Percentiles rank a stretch among this genome's conserved stretches.
phyloP scores from a whole-genome alignment of 805 yeast species.

The Debaryomyces prosopidis region DNA sequence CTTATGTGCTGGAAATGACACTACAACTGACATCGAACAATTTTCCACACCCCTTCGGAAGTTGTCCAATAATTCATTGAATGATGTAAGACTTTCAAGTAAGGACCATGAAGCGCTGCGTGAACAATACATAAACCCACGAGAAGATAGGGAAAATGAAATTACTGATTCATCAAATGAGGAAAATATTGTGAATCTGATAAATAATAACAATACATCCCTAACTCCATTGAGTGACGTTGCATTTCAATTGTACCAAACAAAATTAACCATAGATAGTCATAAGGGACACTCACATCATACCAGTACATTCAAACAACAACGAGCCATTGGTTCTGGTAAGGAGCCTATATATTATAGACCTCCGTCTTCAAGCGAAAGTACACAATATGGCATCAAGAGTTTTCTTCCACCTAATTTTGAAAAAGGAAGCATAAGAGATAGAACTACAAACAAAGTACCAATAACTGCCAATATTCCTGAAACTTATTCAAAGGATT shows the following conservation, averaged over 20 bases:
- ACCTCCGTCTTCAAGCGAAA: slow-evolving; percentile 30
- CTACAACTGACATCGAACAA: slow-evolving; percentile 1
- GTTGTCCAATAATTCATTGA: slow-evolving; percentile 8
- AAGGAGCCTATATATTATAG: slow-evolving; percentile 28
- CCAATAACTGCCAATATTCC: slow-evolving; percentile 9
- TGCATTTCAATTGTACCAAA: slow-evolving; percentile 10
- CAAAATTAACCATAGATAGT: slow-evolving; percentile 5
- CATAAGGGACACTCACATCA: slow-evolving; percentile 3
- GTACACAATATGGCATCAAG: slow-evolving; percentile 26
- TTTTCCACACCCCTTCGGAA: slow-evolving; percentile 12
- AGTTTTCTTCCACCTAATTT: slow-evolving; percentile 26
- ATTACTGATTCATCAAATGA: too few species aligned
- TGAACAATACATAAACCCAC: too few species aligned
- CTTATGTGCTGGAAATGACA: neutral
- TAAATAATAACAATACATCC: too few species aligned
- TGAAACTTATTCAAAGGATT: neutral
- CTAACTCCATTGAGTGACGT: slow-evolving; percentile 8
- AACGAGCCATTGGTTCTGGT: neutral
- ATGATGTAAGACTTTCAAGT: neutral
- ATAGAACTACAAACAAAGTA: slow-evolving; percentile 5
- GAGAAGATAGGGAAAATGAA: too few species aligned
- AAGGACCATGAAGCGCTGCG: too few species aligned
- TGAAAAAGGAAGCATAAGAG: neutral
- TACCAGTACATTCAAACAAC: neutral
- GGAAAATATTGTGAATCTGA: too few species aligned